phyloP scores from a whole-genome alignment of 495 filamentous ascomycete species.

The Peziza echinospora region DNA sequence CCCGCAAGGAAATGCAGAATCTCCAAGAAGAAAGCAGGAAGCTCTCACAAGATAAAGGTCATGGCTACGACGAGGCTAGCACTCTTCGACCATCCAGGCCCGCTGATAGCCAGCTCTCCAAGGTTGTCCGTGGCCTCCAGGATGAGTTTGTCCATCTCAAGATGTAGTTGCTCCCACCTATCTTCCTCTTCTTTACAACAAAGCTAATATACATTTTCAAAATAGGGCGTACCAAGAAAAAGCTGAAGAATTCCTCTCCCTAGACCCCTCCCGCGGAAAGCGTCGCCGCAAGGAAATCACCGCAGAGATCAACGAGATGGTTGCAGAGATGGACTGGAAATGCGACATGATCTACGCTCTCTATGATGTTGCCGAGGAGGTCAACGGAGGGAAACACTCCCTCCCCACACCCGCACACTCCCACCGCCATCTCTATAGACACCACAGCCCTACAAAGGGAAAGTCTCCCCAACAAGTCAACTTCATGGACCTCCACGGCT shows the following conservation, averaged over 20 bases:
- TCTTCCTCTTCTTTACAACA: background rate
- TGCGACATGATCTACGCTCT: conserved; percentile 74
- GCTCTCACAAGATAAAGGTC: conserved; percentile 6
- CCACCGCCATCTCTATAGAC: background rate
- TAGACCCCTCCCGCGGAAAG: conserved; percentile 47
- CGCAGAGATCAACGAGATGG: conserved; percentile 39
- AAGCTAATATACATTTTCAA: background rate
- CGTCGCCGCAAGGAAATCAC: conserved; percentile 43
- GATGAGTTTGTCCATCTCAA: conserved; percentile 72
- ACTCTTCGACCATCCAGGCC: conserved; percentile 14
- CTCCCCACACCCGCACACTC: background rate
- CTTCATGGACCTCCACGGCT: background rate
- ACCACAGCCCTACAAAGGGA: background rate
- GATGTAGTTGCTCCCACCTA: conserved; percentile 28
- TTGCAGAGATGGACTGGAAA: conserved; percentile 49
- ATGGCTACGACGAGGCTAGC: conserved; percentile 14
- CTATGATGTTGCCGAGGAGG: conserved; percentile 68
- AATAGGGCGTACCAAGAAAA: conserved; percentile 15
- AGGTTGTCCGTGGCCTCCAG: conserved; percentile 28
- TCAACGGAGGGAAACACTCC: conserved; percentile 5
- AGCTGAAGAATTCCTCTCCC: conserved; percentile 26
- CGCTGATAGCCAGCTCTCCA: conserved; percentile 14
- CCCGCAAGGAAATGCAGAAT: conserved; percentile 9
- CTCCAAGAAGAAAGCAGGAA: conserved; percentile 11
- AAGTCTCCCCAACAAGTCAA: background rate